These are phyloP conservation scores for Clavispora vitiphila DNA, from an alignment of 805 yeast species.

Conservation along the genomic window DNA sequence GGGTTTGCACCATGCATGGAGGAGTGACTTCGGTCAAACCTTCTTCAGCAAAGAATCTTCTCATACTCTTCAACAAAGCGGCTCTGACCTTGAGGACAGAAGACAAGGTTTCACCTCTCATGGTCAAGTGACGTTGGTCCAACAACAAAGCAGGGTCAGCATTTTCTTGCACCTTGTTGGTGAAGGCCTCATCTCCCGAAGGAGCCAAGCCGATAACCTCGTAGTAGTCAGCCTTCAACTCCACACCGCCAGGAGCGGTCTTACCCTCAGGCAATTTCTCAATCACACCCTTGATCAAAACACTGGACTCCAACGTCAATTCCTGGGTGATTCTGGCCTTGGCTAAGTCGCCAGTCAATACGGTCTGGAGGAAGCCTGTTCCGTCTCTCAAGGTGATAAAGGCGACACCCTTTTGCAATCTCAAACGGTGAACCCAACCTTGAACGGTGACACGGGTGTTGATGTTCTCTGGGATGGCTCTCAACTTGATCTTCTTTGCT, in stretches of 20 bases:
- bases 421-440: conserved; percentile 96
- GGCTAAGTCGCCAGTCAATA: conserved; percentile 87
- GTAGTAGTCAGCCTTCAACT: conserved; percentile 85
- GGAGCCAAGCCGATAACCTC: conserved; percentile 92
- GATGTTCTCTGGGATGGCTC: conserved; percentile 46
- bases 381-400: conserved; percentile 95
- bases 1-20: conserved; percentile 99
- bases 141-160: conserved; percentile 90
- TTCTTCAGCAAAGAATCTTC: conserved; percentile 74
- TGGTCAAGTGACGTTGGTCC: conserved; percentile 93
- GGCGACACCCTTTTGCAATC: conserved; percentile 87
- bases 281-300: conserved; percentile 74
- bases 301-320: conserved; percentile 84
- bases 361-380: conserved; percentile 82
- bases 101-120: conserved; percentile 92
- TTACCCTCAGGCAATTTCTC: conserved; percentile 91
- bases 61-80: conserved; percentile 61
- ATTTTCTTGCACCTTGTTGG: conserved; percentile 89
- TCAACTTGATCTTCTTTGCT: conserved; percentile 66
- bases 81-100: conserved; percentile 96
- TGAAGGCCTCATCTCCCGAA: conserved; percentile 89
- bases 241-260: conserved; percentile 96
- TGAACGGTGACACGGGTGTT: conserved; percentile 71
- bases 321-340: conserved; percentile 80
- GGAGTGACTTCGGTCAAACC: conserved; percentile 89